Evolutionary conservation across 352 stramenopile species (phyloP).

Genomic region (Pythium volutum): DNA sequence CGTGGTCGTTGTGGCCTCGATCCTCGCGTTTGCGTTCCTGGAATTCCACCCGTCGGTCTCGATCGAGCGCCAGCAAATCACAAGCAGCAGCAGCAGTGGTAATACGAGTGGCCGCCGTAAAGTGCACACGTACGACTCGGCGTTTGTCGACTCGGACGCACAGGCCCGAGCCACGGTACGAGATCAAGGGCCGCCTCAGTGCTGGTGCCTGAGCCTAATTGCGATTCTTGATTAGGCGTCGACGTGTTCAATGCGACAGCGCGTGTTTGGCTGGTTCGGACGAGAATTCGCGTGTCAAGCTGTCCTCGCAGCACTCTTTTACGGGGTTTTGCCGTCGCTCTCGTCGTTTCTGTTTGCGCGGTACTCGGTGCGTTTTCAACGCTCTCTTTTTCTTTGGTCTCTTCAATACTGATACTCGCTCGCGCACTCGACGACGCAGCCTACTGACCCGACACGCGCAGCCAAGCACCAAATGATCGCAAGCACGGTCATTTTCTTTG

Average conservation of each 20-base stretch:
- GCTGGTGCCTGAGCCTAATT: neutral
- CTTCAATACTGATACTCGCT: neutral
- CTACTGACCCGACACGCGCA: constrained; percentile 26
- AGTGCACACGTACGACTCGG: constrained; percentile 22
- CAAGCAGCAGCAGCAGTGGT: neutral
- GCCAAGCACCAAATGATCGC: constrained; percentile 49
- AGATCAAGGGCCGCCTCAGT: neutral
- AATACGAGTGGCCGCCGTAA: constrained; percentile 5
- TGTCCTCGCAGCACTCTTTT: constrained; percentile 54
- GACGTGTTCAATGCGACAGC: constrained; percentile 23
- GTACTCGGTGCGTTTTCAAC: constrained; percentile 40
- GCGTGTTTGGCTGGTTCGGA: constrained; percentile 32
- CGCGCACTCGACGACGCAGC: neutral
- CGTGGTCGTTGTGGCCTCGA: constrained; percentile 43
- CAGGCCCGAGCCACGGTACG: constrained; percentile 2
- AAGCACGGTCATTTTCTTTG: constrained; percentile 44
- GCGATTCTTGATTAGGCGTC: constrained; percentile 4
- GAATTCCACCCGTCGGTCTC: constrained; percentile 32
- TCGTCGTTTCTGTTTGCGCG: constrained; percentile 69
- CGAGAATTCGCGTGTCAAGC: constrained; percentile 50
- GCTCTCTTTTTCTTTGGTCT: neutral
- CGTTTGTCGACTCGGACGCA: constrained; percentile 16
- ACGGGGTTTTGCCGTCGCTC: constrained; percentile 56
- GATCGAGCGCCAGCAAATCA: constrained; percentile 8
- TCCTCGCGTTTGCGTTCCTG: constrained; percentile 51